Evolutionary conservation across 768 basidiomycete species (phyloP).

Genomic region (Pulveroboletus sp.): DNA sequence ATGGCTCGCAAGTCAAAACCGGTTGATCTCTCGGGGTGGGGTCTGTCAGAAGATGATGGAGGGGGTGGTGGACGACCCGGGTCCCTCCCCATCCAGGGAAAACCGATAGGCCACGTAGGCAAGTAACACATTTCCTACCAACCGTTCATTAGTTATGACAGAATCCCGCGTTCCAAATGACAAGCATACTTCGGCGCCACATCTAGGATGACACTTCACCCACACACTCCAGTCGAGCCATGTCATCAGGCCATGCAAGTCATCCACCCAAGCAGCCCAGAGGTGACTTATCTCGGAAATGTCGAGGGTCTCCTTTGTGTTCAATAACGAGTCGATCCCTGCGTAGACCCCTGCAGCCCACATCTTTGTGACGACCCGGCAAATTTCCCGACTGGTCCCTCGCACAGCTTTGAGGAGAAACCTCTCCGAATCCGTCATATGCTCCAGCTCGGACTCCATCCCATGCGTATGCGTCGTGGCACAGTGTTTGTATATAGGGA

Average conservation of each 20-base stretch:
- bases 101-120: not conserved
- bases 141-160: not conserved
- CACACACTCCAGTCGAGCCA: constrained; percentile 55
- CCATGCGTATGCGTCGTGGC: constrained; percentile 24
- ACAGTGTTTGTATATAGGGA: constrained; percentile 22
- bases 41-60: no score
- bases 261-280: constrained; percentile 31
- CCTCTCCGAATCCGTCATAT: not conserved
- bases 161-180: no score
- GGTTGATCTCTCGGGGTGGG: no score
- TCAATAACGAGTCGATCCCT: constrained; percentile 24
- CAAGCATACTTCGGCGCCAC: constrained; percentile 39
- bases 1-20: not conserved
- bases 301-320: not conserved
- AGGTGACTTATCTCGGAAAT: constrained; percentile 6
- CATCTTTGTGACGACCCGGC: constrained; percentile 39
- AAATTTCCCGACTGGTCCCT: constrained; percentile 43
- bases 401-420: constrained; percentile 25
- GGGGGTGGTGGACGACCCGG: no score
- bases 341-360: constrained; percentile 34
- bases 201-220: constrained; percentile 44
- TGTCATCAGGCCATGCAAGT: constrained; percentile 35
- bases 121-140: constrained; percentile 25
- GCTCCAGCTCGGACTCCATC: no score
- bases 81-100: not conserved